Evolutionary conservation across 805 yeast genomes (phyloP), one percentile per base, ranked within the genome.

Genomic region (Monosporozyma servazzii): DNA sequence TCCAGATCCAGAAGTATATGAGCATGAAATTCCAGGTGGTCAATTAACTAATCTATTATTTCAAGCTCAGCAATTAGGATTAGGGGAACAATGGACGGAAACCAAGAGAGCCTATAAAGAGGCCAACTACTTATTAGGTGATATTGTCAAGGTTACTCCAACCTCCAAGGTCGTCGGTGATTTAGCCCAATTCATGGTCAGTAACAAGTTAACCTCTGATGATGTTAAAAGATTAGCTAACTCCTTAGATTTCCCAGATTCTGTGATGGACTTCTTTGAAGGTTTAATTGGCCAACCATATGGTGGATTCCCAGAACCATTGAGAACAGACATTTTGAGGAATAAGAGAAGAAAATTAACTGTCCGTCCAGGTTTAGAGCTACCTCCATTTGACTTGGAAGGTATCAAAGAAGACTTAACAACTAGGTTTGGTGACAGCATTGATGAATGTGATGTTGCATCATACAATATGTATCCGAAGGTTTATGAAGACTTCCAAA

Each of bases 151-250:
- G 76, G 99, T 93, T 49, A 93, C 99, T 9, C 99, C 99, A 54
- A 93, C 99, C 23, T 90, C 98, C n/a, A 93, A 93, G 77, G 99
- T 93, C 64, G 99, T 93, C 56, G 99, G 99, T 63, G 99, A 93
- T 67, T 80, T 93, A 72, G 99, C 99, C 15, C 99, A 93, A 75
- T 93, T 93, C 67, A 93, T 93, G 99, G 99, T 93, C 54, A 81
- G 96, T 46, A 93, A 93, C 77, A 89, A 89, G 72, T 78, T 93
- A 63, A 77, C 83, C 9, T 75, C 86, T 48, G 87, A 86, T 62
- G 99, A 93, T 66, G 95, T 93, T 55, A 77, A 75, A 67, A 83
- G 84, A 67, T 80, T 93, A 60, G 99, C 99, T 3, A 74, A 81
- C 51, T 87, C 88, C 52, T 79, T 93, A 62, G 99, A 93, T 73